phyloP scores from a whole-genome alignment of 2,329 filamentous ascomycete genomes.

The Fusarium robinianum region DNA sequence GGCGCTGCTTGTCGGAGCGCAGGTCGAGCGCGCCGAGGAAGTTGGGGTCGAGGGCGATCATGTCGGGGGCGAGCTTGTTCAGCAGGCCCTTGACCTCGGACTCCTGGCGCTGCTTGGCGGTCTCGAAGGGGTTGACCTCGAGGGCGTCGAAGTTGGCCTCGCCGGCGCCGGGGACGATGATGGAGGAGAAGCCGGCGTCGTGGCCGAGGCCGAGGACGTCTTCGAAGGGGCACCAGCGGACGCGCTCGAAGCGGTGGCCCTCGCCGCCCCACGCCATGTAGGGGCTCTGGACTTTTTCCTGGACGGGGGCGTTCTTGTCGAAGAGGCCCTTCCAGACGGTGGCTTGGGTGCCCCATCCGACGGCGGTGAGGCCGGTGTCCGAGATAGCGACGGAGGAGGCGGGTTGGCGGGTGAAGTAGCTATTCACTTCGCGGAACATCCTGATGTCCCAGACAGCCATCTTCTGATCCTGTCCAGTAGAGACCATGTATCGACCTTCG shows the following conservation, averaged over 20 bases:
- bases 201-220: constrained; percentile 88
- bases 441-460: constrained; percentile 97
- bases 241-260: constrained; percentile 76
- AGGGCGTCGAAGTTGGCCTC: constrained; percentile 96
- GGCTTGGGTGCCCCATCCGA: constrained; percentile 88
- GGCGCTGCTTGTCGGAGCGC: constrained; percentile 75
- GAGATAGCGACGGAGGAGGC: constrained; percentile 86
- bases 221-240: constrained; percentile 93
- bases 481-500: constrained; percentile 94
- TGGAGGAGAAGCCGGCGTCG: constrained; percentile 82
- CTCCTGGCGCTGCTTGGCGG: constrained; percentile 88
- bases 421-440: constrained; percentile 91
- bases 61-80: constrained; percentile 94
- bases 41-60: constrained; percentile 93
- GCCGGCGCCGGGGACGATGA: constrained; percentile 92
- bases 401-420: constrained; percentile 81
- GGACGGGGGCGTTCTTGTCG: constrained; percentile 69
- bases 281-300: constrained; percentile 79
- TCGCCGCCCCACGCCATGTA: constrained; percentile 95
- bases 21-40: constrained; percentile 88
- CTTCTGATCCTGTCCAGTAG: constrained; percentile 83
- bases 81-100: constrained; percentile 85
- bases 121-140: constrained; percentile 95
- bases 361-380: constrained; percentile 83
- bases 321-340: constrained; percentile 93